A percentile compares a stretch with the other conserved stretches of the same genome.
phyloP scores from a whole-genome alignment of 148 eudicot genomes.

The Camellia lanceoleosa region DNA sequence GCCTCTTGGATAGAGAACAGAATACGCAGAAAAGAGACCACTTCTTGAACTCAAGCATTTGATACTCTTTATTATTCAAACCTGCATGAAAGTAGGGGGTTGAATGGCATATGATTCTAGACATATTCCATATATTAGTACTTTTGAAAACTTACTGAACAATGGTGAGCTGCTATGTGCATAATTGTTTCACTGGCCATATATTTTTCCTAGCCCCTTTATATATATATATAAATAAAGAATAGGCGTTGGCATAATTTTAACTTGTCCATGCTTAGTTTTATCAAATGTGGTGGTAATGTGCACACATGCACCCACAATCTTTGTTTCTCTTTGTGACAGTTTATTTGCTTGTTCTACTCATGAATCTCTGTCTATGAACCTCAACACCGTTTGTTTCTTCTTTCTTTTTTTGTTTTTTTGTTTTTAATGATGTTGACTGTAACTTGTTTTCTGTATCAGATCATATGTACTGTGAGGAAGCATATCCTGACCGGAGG shows the following conservation, averaged over 20 bases:
- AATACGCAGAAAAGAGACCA: background rate
- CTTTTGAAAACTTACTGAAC: background rate
- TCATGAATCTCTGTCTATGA: constrained; percentile 12
- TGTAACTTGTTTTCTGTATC: constrained; percentile 31
- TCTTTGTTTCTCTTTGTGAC: background rate
- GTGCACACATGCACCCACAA: background rate
- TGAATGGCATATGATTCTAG: background rate
- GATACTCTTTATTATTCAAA: background rate
- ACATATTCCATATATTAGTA: background rate
- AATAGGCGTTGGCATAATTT: background rate
- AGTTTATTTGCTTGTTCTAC: background rate
- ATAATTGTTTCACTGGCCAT: background rate
- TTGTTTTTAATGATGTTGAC: constrained; percentile 13
- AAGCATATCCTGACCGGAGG: constrained; percentile 89
- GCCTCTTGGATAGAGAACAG: background rate
- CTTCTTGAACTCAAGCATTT: background rate
- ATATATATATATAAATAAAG: too few relatives aligned
- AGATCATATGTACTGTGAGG: constrained; percentile 78
- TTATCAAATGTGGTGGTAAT: background rate
- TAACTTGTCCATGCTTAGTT: background rate
- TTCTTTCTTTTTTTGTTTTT: constrained; percentile 10
- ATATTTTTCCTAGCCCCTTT: background rate
- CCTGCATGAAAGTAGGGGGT: background rate
- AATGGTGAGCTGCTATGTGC: background rate
- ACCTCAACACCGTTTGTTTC: background rate